Percentiles rank a stretch among this genome's conserved stretches.
These are phyloP conservation scores for Scheffersomyces cryptocercus DNA, from an alignment of 1,139 yeast species.

Conservation along the genomic window DNA sequence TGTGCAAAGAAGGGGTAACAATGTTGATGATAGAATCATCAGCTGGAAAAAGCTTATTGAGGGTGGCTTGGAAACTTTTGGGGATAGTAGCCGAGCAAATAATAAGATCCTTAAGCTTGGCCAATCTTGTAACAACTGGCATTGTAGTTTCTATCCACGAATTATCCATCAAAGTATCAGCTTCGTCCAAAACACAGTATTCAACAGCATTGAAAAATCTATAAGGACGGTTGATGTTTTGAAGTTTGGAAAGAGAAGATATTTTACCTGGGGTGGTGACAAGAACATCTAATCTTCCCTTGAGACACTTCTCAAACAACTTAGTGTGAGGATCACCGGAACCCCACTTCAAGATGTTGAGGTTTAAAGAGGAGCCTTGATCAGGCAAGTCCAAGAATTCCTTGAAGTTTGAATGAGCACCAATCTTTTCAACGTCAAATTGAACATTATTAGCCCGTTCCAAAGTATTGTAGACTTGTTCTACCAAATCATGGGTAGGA, in stretches of 20 bases:
- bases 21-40: constrained; percentile 53
- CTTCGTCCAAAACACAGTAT: constrained; percentile 86
- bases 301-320: constrained; percentile 45
- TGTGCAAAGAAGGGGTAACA: constrained; percentile 81
- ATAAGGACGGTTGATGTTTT: constrained; percentile 49
- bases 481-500: constrained; percentile 88
- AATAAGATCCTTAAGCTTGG: constrained; percentile 60
- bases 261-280: constrained; percentile 83
- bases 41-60: constrained; percentile 64
- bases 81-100: constrained; percentile 94
- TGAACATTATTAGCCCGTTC: constrained; percentile 33
- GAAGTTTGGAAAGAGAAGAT: constrained; percentile 44
- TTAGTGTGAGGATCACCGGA: constrained; percentile 50
- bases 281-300: constrained; percentile 68
- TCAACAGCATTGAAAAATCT: constrained; percentile 47
- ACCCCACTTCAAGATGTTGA: constrained; percentile 62
- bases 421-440: constrained; percentile 21
- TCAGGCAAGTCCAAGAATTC: constrained; percentile 28
- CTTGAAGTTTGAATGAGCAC: constrained; percentile 18
- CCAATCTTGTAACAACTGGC: constrained; percentile 52
- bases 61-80: constrained; percentile 64
- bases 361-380: constrained; percentile 29
- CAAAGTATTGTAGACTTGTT: constrained; percentile 67
- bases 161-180: constrained; percentile 87
- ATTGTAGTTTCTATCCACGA: constrained; percentile 76